phyloP scores from a whole-genome alignment of 306 rosid species.

The Delonix regia region DNA sequence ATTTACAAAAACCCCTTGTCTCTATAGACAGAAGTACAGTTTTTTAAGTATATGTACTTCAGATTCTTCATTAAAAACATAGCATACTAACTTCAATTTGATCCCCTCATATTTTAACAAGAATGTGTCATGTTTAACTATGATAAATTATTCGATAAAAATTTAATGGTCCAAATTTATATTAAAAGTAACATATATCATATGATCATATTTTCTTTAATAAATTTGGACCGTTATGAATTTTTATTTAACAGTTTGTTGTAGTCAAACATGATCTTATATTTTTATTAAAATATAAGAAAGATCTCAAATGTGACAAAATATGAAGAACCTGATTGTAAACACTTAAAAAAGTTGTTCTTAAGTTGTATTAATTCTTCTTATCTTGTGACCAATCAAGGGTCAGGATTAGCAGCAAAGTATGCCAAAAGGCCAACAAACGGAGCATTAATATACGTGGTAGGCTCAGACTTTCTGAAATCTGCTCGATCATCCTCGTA shows the following conservation, averaged over 20 bases:
- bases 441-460: slow-evolving; percentile 89
- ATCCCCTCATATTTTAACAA: no score
- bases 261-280: no score
- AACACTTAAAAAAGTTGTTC: background rate
- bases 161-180: no score
- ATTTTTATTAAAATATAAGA: no score
- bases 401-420: slow-evolving; percentile 66
- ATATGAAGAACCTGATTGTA: background rate
- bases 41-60: background rate
- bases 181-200: no score
- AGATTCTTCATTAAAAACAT: background rate
- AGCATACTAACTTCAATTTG: no score
- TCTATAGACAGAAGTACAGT: background rate
- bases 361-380: background rate
- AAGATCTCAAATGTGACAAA: no score
- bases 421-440: slow-evolving; percentile 79
- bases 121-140: no score
- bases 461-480: slow-evolving; percentile 77
- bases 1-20: slow-evolving; percentile 15
- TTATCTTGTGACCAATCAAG: background rate
- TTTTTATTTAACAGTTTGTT: no score
- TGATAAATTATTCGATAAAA: no score
- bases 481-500: slow-evolving; percentile 72
- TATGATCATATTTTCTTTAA: no score
- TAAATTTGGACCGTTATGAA: no score